These are phyloP conservation scores for Fusarium sp. DNA, from an alignment of 2,329 filamentous ascomycete genomes.

Conservation along the genomic window DNA sequence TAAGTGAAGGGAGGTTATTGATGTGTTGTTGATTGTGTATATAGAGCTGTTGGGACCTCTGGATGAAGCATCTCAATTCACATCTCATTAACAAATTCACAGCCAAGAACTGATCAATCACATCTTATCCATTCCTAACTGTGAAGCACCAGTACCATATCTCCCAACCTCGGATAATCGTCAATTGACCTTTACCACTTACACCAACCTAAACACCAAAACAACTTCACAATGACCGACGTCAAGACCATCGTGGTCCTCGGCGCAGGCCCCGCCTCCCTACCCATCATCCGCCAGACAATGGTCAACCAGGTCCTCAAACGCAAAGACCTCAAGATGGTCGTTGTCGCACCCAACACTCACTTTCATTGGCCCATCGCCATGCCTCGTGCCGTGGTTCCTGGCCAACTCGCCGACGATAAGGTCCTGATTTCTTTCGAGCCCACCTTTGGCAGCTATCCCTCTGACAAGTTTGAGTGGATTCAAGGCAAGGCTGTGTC, in stretches of 20 bases:
- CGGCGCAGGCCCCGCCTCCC: conserved; percentile 63
- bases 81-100: background rate
- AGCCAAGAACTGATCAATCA: conserved; percentile 2
- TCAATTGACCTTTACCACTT: background rate
- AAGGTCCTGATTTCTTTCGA: conserved; percentile 55
- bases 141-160: background rate
- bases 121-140: background rate
- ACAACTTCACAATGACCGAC: conserved; percentile 33
- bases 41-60: conserved; percentile 6
- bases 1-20: conserved; percentile 8
- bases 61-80: conserved; percentile 11
- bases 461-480: conserved; percentile 65
- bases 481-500: conserved; percentile 64
- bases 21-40: conserved; percentile 12
- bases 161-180: background rate
- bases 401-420: conserved; percentile 62
- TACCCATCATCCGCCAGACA: conserved; percentile 66
- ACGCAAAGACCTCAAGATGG: conserved; percentile 59
- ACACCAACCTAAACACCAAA: conserved; percentile 11
- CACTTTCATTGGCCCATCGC: conserved; percentile 67
- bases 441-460: conserved; percentile 65
- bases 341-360: conserved; percentile 64
- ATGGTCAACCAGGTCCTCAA: conserved; percentile 61
- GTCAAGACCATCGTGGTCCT: conserved; percentile 64
- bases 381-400: conserved; percentile 63